Conservation (phyloP, 352 stramenopile species). For the Pythium coloratum region DNA sequence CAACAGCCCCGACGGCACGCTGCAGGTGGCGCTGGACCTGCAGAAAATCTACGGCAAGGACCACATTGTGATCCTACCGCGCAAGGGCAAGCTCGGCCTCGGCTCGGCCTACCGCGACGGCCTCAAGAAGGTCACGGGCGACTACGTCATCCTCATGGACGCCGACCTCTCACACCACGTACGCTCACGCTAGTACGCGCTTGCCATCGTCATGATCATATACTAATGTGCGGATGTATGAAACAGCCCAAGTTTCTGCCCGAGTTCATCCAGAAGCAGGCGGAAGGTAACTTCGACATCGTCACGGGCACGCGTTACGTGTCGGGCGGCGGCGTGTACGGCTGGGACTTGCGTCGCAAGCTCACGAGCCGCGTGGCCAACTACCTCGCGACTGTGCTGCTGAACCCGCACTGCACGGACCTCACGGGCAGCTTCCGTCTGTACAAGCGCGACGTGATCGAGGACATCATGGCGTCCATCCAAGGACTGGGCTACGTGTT, state of each 20-base stretch:
- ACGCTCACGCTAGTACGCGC: not conserved
- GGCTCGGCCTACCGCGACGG: slow-evolving; percentile 97
- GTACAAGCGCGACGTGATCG: slow-evolving; percentile 95
- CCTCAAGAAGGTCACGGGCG: slow-evolving; percentile 89
- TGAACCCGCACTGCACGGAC: slow-evolving; percentile 95
- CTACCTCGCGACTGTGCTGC: slow-evolving; percentile 96
- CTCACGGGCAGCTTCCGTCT: slow-evolving; percentile 97
- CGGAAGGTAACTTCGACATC: slow-evolving; percentile 89
- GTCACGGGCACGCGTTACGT: slow-evolving; percentile 97
- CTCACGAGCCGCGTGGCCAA: slow-evolving; percentile 97
- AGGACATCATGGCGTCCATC: slow-evolving; percentile 93
- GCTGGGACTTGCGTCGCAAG: slow-evolving; percentile 97
- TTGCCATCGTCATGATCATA: not conserved
- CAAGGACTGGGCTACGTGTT: slow-evolving; percentile 96
- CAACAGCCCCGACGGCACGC: slow-evolving; percentile 95
- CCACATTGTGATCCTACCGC: slow-evolving; percentile 92
- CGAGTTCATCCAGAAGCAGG: slow-evolving; percentile 86
- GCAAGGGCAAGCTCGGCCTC: slow-evolving; percentile 95
- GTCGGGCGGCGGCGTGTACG: slow-evolving; percentile 92
- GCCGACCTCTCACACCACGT: slow-evolving; percentile 98
- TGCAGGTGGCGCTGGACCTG: slow-evolving; percentile 92
- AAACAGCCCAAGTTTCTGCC: slow-evolving; percentile 96
- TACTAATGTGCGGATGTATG: slow-evolving; percentile 2
- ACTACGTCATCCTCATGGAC: slow-evolving; percentile 98
- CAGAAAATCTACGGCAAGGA: slow-evolving; percentile 91